phyloP scores from a whole-genome alignment of 192 early-diverging fungal species.

The Backusella circina region DNA sequence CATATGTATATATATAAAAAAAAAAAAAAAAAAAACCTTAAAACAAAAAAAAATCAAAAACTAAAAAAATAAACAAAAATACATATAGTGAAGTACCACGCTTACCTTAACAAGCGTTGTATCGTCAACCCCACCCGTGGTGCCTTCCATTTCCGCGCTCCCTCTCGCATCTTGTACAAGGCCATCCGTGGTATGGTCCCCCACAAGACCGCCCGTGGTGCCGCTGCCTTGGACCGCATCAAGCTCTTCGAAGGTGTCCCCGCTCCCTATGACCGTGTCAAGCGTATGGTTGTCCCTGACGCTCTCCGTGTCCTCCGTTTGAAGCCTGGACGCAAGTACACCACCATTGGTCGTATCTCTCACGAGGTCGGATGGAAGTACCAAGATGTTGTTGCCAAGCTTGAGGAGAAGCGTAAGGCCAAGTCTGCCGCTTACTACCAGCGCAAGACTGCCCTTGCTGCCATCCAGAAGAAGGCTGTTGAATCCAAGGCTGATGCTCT shows the following conservation, averaged over 20 bases:
- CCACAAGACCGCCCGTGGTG: slow-evolving; percentile 99
- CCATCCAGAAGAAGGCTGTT: slow-evolving; percentile 36
- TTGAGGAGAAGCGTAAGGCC: slow-evolving; percentile 99
- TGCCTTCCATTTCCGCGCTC: slow-evolving; percentile 99
- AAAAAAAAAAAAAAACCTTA: not conserved
- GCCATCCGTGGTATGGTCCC: slow-evolving; percentile 98
- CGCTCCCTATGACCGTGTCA: slow-evolving; percentile 93
- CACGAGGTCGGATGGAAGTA: slow-evolving; percentile 99
- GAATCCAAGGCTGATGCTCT: slow-evolving; percentile 50
- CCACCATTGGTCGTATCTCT: slow-evolving; percentile 89
- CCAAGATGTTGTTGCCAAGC: slow-evolving; percentile 91
- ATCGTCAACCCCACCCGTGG: slow-evolving; percentile 95
- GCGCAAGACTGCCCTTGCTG: slow-evolving; percentile 68
- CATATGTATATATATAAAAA: no score
- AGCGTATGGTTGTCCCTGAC: slow-evolving; percentile 96
- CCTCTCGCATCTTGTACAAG: slow-evolving; percentile 96
- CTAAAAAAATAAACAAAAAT: not conserved
- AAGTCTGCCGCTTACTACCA: slow-evolving; percentile 91
- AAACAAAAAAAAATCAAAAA: not conserved
- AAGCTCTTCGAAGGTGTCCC: slow-evolving; percentile 99
- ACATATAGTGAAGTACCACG: slow-evolving; percentile 87
- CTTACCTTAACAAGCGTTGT: slow-evolving; percentile 97
- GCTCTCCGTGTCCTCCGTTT: slow-evolving; percentile 97
- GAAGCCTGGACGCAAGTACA: slow-evolving; percentile 97
- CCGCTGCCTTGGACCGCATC: slow-evolving; percentile 93